Conservation (phyloP, 345 rosid genomes). For the Sonneratia caseolaris region DNA sequence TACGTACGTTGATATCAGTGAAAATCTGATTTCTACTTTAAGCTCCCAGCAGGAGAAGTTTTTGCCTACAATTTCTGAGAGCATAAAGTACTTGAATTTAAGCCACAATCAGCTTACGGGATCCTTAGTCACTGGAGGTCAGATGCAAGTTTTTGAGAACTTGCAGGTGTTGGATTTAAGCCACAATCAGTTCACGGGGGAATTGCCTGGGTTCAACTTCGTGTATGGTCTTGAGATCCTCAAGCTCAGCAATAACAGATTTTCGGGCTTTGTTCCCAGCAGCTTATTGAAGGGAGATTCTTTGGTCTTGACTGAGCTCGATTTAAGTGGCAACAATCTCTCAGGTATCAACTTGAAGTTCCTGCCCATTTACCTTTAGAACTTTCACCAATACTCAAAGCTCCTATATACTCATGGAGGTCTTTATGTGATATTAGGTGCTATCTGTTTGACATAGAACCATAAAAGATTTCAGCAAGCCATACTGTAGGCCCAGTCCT, state of each 20-base stretch:
- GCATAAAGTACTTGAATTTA: slow-evolving; percentile 60
- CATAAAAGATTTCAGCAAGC: not conserved
- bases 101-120: slow-evolving; percentile 86
- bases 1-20: slow-evolving; percentile 72
- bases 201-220: slow-evolving; percentile 82
- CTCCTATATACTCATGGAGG: not conserved
- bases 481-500: not conserved
- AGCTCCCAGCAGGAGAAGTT: slow-evolving; percentile 40
- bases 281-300: slow-evolving; percentile 88
- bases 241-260: slow-evolving; percentile 75
- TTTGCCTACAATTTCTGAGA: slow-evolving; percentile 73
- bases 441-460: not conserved
- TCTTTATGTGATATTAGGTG: not conserved
- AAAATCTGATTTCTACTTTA: slow-evolving; percentile 53
- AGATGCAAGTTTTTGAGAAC: slow-evolving; percentile 57
- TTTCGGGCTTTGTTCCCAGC: slow-evolving; percentile 79
- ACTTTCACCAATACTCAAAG: not conserved
- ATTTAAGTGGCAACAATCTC: slow-evolving; percentile 89
- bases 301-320: slow-evolving; percentile 58
- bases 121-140: slow-evolving; percentile 53
- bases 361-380: not conserved
- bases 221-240: slow-evolving; percentile 89
- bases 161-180: slow-evolving; percentile 82
- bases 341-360: slow-evolving; percentile 39
- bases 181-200: slow-evolving; percentile 86